Base-by-base conservation (phyloP, 1,139 yeast species). In the Pichia terricola region DNA sequence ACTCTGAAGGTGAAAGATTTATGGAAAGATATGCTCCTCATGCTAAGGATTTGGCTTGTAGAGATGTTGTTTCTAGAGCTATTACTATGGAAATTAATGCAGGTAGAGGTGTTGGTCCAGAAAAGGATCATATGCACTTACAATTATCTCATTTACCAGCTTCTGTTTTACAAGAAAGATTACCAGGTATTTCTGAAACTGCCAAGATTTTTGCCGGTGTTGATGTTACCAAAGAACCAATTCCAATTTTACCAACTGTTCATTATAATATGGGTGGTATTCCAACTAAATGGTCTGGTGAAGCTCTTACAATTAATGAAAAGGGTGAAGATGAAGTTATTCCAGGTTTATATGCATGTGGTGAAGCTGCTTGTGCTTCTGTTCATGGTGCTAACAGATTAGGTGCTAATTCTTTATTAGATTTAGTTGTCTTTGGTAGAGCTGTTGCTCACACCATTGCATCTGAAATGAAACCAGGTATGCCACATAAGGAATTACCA, bases 231-330 rank as follows among this genome's bases (percentile, higher is more conserved):
- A 91, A 91, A 75, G 96, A 91, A 72, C 98, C 98, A 62, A 94
- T 94, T 64, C 98, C 98, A 60, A 91, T 91, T 59, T 71, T 91
- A 62, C 98, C 98, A 59, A 91, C 98, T 53, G 98, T 91, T 53
- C 98, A 91, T 70, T 91, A 91, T 76, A 91, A 91, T 70, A 91
- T 91, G 98, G 98, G 98, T 68, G 98, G 98, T 80, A 85, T 91
- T 56, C 98, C 98, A 67, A 91, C 98, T 58, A 87, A 83, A 67
- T 91, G 88, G 85, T 84, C 83, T 58, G 97, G 97, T 73, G 96
- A 91, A 72, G 96, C 80, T 42, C 68, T 91, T 56, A 87, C 87
- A 46, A 66, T 83, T 60, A 86, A 82, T 63, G 88, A 77, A 61
- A 77, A 84, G 56, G 98, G 98, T 60, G 79, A 89, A 60, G 98